Conservation (phyloP, 148 eudicot genomes). For the Amaranthus hypochondriacus region DNA sequence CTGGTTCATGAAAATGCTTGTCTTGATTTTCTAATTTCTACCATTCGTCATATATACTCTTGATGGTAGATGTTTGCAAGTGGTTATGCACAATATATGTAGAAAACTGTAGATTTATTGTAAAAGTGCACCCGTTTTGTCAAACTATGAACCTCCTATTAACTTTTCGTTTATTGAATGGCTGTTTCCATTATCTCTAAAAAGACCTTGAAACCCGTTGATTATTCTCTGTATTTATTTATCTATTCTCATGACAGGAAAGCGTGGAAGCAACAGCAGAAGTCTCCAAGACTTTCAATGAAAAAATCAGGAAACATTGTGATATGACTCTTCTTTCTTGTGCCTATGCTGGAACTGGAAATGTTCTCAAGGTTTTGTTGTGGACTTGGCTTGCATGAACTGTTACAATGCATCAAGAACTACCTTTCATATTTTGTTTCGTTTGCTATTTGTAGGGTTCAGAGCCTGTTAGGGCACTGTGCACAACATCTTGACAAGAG, state of each 20-base stretch:
- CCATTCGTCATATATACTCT: too few relatives aligned
- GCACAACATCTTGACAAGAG: conserved; percentile 90
- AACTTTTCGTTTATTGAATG: neutral
- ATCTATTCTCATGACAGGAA: conserved; percentile 44
- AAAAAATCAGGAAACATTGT: conserved; percentile 80
- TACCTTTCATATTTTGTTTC: conserved; percentile 5
- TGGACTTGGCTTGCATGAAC: neutral
- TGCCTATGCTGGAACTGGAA: conserved; percentile 99
- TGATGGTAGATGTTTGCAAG: too few relatives aligned
- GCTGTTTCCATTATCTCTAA: neutral
- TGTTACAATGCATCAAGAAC: neutral
- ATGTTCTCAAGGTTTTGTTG: conserved; percentile 74
- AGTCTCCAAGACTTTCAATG: conserved; percentile 86
- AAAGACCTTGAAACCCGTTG: neutral
- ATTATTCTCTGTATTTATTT: conserved; percentile 4
- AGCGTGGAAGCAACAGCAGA: conserved; percentile 88
- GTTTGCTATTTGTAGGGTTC: conserved; percentile 58
- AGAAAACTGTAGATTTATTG: too few relatives aligned
- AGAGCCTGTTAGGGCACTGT: conserved; percentile 87
- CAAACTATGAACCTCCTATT: neutral
- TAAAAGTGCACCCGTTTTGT: too few relatives aligned
- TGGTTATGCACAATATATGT: too few relatives aligned
- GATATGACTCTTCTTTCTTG: conserved; percentile 92
- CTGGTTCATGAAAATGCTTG: too few relatives aligned
- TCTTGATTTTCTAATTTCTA: too few relatives aligned